These are phyloP conservation scores for Thelephora ganbajun DNA, from an alignment of 768 basidiomycete genomes.

Conservation along the genomic window DNA sequence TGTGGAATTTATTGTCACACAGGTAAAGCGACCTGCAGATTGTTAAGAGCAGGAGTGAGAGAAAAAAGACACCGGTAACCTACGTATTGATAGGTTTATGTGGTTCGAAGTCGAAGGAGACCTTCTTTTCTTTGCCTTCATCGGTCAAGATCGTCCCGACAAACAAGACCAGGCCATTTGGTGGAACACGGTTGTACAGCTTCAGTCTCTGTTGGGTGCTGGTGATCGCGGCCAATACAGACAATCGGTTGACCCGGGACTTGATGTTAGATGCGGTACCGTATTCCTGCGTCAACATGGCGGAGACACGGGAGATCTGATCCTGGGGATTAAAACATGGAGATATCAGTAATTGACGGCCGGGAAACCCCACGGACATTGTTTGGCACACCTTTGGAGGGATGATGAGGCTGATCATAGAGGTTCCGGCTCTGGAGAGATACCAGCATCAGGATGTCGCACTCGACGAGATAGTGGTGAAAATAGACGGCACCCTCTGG, in stretches of 20 bases:
- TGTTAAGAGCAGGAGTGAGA: neutral
- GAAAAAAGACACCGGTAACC: constrained; percentile 14
- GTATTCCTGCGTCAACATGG: constrained; percentile 97
- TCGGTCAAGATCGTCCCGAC: constrained; percentile 97
- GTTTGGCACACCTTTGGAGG: constrained; percentile 64
- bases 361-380: too few species aligned
- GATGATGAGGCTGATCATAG: constrained; percentile 97
- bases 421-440: constrained; percentile 74
- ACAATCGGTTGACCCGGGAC: constrained; percentile 93
- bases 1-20: constrained; percentile 99
- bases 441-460: constrained; percentile 1
- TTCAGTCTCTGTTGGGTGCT: constrained; percentile 96
- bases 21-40: constrained; percentile 78
- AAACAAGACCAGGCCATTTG: constrained; percentile 93
- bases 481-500: constrained; percentile 51
- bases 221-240: constrained; percentile 95
- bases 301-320: constrained; percentile 88
- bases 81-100: constrained; percentile 99
- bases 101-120: constrained; percentile 95
- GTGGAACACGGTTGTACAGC: constrained; percentile 90
- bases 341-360: constrained; percentile 6
- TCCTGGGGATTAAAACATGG: constrained; percentile 29
- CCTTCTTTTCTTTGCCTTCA: constrained; percentile 99
- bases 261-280: constrained; percentile 99
- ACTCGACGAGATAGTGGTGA: constrained; percentile 1